Base-by-base conservation (phyloP, 495 filamentous ascomycete species). In the Astrocystis sublimbata region DNA sequence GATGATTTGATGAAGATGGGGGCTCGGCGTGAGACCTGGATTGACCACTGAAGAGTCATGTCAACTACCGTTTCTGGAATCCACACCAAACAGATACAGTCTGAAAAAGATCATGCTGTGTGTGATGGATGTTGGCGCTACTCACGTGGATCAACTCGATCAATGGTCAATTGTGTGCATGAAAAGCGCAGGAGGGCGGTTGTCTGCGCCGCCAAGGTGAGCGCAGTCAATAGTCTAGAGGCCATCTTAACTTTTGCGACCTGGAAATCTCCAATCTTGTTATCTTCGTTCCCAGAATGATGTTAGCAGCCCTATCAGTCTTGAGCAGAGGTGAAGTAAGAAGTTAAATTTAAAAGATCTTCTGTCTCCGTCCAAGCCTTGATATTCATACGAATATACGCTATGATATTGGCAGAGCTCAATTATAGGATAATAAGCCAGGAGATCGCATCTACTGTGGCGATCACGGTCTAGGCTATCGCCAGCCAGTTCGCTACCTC, bases 1-100 rank as follows among this genome's bases (percentile, higher is more conserved):
- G 21, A 73, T 68, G 46, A 75, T 69, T 61, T 75, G 71, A 55
- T 75, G 73, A 2, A 73, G 57, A 64, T 75, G 73, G 15, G 69
- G 68, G 7, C 68, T 71, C 6, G 70, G 70, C 9, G 46, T 65
- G 38, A 68, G 60, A 8, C 73, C 73, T 12, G 73, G 73, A 58
- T 70, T 73, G 38, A 75, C 71, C 30, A 75, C 52, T 56, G 23
- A 28, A 31, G 24, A 24, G n/a, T 45, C n/a, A 4, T 2, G 23
- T 57, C 28, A 57, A 28, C 6, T 8, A 33, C 10, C 45, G 17
- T 40, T 21, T 26, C 7, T n/a, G 21, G 2, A n/a, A 1, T 56
- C 7, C 12, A 26, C 9, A 52, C 51, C 33, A 38, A 19, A 19
- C 12, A 35, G 40, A 2, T 13, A 26, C 24, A 13, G 21, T 21